Base-by-base conservation (phyloP, 352 stramenopile genomes). In the Pythium insidiosum region DNA sequence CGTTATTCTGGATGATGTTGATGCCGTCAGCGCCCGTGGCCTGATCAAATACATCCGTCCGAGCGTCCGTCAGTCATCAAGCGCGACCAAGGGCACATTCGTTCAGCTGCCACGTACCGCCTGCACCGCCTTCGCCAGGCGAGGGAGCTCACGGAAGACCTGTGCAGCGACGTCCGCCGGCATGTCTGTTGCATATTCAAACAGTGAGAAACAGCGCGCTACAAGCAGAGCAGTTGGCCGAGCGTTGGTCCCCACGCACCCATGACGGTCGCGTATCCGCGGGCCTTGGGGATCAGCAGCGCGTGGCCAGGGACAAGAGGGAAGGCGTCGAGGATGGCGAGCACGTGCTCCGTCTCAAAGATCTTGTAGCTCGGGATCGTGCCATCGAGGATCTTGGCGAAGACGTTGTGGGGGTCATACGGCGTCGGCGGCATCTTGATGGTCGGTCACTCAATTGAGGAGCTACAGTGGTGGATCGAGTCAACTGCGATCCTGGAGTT, bases 1-100 rank as follows among this genome's bases (percentile, higher is more conserved):
- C 74, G 46, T 92, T 92, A 68, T 92, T 90, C 64, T 92, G 76
- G 22, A 92, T 53, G 56, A 92, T 79, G 50, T 90, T 88, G 52
- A 90, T 50, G 25, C 80, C 77, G 20, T 77, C 63, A 20, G 62
- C 65, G 6, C 72, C 73, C 4, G 78, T 87, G 18, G 80, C 80
- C 50, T 74, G 29, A 9, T 4, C 23, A 29, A 28, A 31, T 13
- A 22, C 12, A 24, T 30, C 2, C n/a, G 13, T 51, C 7, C 13
- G 28, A 13, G n/a, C n/a, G n/a, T n/a, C n/a, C n/a, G n/a, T n/a
- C n/a, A n/a, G n/a, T n/a, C n/a, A n/a, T n/a, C n/a, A n/a, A n/a
- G n/a, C n/a, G n/a, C n/a, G n/a, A n/a, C n/a, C n/a, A n/a, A n/a
- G n/a, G n/a, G n/a, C n/a, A n/a, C n/a, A n/a, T n/a, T n/a, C 28